Evolutionary conservation across 805 yeast genomes (phyloP).

Genomic region (Myxozyma vanderwaltii): DNA sequence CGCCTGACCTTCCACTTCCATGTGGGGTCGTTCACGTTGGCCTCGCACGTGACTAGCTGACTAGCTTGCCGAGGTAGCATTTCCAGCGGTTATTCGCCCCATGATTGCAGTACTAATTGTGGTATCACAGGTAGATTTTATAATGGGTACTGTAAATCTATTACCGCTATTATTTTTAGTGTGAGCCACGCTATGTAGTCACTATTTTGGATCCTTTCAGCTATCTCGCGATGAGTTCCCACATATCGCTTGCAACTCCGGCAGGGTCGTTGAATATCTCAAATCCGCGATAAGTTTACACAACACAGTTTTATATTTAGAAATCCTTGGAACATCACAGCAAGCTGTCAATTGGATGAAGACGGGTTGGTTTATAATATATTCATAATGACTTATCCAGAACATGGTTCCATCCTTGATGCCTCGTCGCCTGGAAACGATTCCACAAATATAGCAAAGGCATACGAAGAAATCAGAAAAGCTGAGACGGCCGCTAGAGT

Average conservation of each 20-base stretch:
- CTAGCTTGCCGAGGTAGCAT: neutral
- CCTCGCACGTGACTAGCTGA: neutral
- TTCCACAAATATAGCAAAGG: slow-evolving; percentile 25
- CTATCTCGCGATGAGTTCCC: too few relatives aligned
- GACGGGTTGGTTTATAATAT: neutral
- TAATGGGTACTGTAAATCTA: too few relatives aligned
- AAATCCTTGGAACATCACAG: too few relatives aligned
- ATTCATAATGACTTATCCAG: slow-evolving; percentile 24
- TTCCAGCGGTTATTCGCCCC: neutral
- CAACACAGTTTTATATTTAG: too few relatives aligned
- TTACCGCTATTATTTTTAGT: too few relatives aligned
- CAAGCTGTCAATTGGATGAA: neutral
- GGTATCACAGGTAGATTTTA: too few relatives aligned
- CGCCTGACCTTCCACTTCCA: neutral
- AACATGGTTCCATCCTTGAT: slow-evolving; percentile 1
- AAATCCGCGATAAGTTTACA: too few relatives aligned
- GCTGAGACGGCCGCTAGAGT: slow-evolving; percentile 33
- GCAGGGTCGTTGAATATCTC: too few relatives aligned
- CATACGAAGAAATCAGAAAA: slow-evolving; percentile 31
- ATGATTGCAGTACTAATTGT: too few relatives aligned
- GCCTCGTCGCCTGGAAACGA: slow-evolving; percentile 3
- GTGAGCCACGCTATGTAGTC: too few relatives aligned
- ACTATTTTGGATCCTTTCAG: too few relatives aligned
- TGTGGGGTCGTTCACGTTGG: neutral
- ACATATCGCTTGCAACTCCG: too few relatives aligned